Base-by-base conservation (phyloP, 345 rosid species). In the Isatis tinctoria region DNA sequence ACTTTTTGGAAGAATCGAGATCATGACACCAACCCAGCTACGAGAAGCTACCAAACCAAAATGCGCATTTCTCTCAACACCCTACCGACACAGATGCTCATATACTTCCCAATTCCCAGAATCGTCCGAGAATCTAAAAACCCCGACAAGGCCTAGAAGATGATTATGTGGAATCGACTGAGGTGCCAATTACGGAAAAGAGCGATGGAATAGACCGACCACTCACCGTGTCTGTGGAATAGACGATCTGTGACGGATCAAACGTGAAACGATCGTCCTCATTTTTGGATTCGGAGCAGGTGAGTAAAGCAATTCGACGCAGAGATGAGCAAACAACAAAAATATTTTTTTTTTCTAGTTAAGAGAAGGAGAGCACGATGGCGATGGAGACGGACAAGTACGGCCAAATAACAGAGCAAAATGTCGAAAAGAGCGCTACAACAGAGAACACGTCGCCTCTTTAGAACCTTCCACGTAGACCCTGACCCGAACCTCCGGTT, bases 241-340 rank as follows among this genome's bases (percentile, higher is more conserved):
- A 20, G 78, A 69, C 28, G 72, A 69, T 69, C 59, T 56, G 67
- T 36, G 22, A 74, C 71, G 73, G 44, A 74, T 74, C 76, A 79
- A 74, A 69, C 82, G 79, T 47, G 76, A 79, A 5, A 59, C 73
- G 41, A 79, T 79, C 12, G 79, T 74, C 65, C 82, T 79, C 82
- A 79, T 74, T 58, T 13, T 44, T 41, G 17, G 57, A 60, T 12
- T 61, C 10, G 7, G 35, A 61, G 64, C 14, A 65, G 26, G 13
- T 33, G 45, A 20, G 6, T 30, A 30, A 16, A 45, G 37, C 37
- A 58, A 70, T 30, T 58, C 51, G 44, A 64, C 5, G 62, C 5
- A 64, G 47, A 18, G 53, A 64, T 49, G 49, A 32, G 13, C 3
- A 6, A 64, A 37, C 43, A 45, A 39, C n/a, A 7, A 0, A 0